A percentile compares a stretch with the other conserved stretches of the same genome.
Conservation (phyloP, 306 rosid species). For the Cercis canadensis region DNA sequence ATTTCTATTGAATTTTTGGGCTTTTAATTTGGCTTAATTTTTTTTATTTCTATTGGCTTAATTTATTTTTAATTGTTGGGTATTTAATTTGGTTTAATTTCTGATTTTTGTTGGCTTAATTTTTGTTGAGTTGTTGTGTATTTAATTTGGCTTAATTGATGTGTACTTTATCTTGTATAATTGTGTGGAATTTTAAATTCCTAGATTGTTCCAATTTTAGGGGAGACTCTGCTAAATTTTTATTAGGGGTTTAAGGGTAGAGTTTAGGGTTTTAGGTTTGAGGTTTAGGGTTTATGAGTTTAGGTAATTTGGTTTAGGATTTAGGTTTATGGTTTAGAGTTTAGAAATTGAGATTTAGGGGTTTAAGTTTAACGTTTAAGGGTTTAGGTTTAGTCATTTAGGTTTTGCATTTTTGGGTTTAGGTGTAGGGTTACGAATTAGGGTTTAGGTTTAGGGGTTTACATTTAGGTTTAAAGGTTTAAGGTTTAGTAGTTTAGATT, state of each 20-base stretch:
- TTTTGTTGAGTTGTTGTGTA: too few species aligned
- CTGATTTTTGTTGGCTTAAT: too few species aligned
- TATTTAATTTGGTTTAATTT: too few species aligned
- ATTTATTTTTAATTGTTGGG: background rate
- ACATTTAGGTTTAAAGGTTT: conserved; percentile 22
- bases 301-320: background rate
- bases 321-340: conserved; percentile 29
- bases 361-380: conserved; percentile 10
- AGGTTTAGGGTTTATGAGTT: background rate
- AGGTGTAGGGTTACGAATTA: conserved; percentile 22
- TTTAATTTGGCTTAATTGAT: too few species aligned
- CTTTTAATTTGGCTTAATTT: background rate
- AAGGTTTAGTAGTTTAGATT: conserved; percentile 21
- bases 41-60: background rate
- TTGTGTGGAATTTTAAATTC: too few species aligned
- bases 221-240: too few species aligned
- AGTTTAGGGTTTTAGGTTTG: conserved; percentile 4
- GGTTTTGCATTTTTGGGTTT: conserved; percentile 19
- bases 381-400: conserved; percentile 18
- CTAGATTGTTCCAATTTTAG: too few species aligned
- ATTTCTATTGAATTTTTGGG: too few species aligned
- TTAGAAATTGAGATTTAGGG: conserved; percentile 30
- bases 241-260: background rate
- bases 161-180: too few species aligned
- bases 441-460: conserved; percentile 26